Conservation (phyloP, 176 grass and related monocot genomes). For the Eragrostis curvula region DNA sequence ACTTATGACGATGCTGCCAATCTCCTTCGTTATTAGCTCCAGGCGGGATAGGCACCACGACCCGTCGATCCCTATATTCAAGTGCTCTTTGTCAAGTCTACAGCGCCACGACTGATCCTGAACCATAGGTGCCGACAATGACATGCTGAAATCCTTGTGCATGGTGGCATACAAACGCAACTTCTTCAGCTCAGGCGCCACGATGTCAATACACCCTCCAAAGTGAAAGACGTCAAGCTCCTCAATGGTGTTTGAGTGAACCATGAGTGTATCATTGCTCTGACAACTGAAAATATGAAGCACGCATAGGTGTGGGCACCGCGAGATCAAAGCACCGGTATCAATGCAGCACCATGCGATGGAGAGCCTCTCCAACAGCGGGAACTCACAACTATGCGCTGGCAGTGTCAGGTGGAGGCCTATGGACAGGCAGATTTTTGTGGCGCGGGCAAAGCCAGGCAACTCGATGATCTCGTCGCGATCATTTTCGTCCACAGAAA, state of each 20-base stretch:
- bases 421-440: neutral
- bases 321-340: neutral
- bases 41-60: neutral
- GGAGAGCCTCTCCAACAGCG: neutral
- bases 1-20: neutral
- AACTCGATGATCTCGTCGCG: neutral
- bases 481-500: too few relatives aligned
- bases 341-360: neutral
- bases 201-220: neutral
- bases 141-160: neutral
- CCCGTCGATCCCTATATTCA: neutral
- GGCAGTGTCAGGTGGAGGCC: neutral
- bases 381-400: neutral
- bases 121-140: conserved; percentile 3
- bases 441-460: neutral
- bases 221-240: neutral
- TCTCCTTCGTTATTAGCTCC: neutral
- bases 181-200: neutral
- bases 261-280: neutral
- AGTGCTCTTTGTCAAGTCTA: neutral
- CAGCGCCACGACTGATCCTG: neutral
- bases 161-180: neutral
- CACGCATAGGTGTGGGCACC: conserved; percentile 3
- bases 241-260: neutral
- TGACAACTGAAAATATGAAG: neutral